Conservation (phyloP, 2,329 filamentous ascomycete species). For the Fusarium sp. region DNA sequence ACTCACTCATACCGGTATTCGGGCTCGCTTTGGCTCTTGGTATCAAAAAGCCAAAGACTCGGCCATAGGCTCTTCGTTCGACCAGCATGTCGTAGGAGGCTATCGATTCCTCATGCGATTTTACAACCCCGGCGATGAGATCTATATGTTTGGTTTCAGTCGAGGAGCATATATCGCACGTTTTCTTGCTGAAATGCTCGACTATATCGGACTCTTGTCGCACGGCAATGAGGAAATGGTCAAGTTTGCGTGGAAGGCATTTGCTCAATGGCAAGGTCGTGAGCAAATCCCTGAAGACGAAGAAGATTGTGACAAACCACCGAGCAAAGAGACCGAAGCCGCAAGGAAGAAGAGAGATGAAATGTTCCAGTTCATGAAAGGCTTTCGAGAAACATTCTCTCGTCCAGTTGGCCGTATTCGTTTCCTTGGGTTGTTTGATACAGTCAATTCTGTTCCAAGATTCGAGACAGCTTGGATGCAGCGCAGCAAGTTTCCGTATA, state of each 20-base stretch:
- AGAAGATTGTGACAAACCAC: slow-evolving; percentile 26
- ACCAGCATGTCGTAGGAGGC: slow-evolving; percentile 82
- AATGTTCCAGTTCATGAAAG: slow-evolving; percentile 78
- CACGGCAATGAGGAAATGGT: slow-evolving; percentile 89
- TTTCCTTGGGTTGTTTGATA: slow-evolving; percentile 83
- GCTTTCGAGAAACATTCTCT: slow-evolving; percentile 82
- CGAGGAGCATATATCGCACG: slow-evolving; percentile 77
- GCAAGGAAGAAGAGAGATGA: slow-evolving; percentile 54
- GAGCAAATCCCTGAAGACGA: slow-evolving; percentile 53
- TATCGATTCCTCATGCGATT: slow-evolving; percentile 83
- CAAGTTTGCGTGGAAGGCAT: slow-evolving; percentile 83
- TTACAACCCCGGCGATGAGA: slow-evolving; percentile 69
- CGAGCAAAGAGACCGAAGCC: slow-evolving; percentile 49
- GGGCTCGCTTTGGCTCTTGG: slow-evolving; percentile 69
- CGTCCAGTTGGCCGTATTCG: slow-evolving; percentile 76
- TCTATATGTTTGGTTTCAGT: slow-evolving; percentile 79
- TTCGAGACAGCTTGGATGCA: slow-evolving; percentile 84
- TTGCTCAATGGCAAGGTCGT: slow-evolving; percentile 75
- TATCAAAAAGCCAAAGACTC: slow-evolving; percentile 79
- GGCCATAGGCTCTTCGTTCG: slow-evolving; percentile 81
- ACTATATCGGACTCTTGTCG: slow-evolving; percentile 80
- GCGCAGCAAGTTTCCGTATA: slow-evolving; percentile 78
- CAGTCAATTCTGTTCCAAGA: slow-evolving; percentile 79
- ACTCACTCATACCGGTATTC: slow-evolving; percentile 63
- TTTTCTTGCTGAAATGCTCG: slow-evolving; percentile 84